Base-by-base conservation (phyloP, 1,284 basidiomycete genomes). In the Sporisorium graminicola region DNA sequence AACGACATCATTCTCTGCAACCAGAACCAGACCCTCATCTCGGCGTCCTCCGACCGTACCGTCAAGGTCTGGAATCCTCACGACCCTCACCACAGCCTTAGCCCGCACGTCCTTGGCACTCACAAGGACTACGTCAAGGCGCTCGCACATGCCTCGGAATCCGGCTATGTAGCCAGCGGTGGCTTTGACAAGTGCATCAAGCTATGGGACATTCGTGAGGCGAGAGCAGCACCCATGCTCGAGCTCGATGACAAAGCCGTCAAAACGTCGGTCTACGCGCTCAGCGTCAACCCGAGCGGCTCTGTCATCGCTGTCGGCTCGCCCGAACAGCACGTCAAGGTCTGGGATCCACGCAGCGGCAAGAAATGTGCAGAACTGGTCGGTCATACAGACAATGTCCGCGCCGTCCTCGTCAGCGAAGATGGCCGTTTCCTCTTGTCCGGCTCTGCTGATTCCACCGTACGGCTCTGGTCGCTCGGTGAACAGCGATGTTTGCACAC, bases 361-460 rank as follows among this genome's bases (percentile, higher is more conserved):
- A 68, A 69, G 26, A 68, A 77, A 43, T 70, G 76, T 8, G 80
- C 81, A 29, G 75, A 82, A 59, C 73, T 85, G 1, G 67, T 84
- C 12, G 97, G 96, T 0, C 97, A 99, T 86, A 96, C 95, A 0
- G 96, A 99, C 86, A 98, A 97, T 80, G 94, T 99, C 57, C 90
- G 96, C 5, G 90, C 93, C 1, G 92, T 98, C 52, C 86, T 96
- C 49, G 88, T 98, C 5, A 93, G 92, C 20, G 93, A 95, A 37
- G 95, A 98, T 86, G 91, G 92, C 26, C 90, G 90, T 90, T 94
- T 85, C 86, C 91, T 89, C 4, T 24, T 71, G 13, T 79, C 83
- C 0, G 78, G 72, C 46, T 67, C 77, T 46, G 74, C 71, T 13
- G 70, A 84, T 90, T 91, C 91, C 7, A 93, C 93, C 2, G 89